phyloP scores from a whole-genome alignment of 1,284 basidiomycete genomes.

The Anthracocystis panici-leucophaei region DNA sequence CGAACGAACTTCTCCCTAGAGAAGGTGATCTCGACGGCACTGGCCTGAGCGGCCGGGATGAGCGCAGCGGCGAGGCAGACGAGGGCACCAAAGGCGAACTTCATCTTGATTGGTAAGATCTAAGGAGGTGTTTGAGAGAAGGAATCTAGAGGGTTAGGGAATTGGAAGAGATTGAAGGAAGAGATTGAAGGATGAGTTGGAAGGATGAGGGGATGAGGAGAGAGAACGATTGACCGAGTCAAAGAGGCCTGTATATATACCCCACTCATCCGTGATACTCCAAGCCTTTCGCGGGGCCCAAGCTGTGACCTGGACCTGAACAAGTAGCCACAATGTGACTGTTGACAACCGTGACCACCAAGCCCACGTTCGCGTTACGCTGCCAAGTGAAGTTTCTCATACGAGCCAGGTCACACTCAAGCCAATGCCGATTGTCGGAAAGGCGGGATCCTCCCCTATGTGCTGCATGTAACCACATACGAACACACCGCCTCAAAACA shows the following conservation, averaged over 20 bases:
- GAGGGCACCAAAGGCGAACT: constrained; percentile 32
- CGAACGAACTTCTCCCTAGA: constrained; percentile 25
- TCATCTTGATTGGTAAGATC: constrained; percentile 24
- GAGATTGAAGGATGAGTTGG: no score
- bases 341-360: constrained; percentile 3
- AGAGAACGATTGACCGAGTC: not conserved
- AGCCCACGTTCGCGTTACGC: not conserved
- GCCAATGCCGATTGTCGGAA: not conserved
- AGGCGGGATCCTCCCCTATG: not conserved
- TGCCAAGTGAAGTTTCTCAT: not conserved
- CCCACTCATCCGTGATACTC: not conserved
- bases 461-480: not conserved
- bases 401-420: not conserved
- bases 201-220: constrained; percentile 1
- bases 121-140: not conserved
- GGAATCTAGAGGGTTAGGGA: not conserved
- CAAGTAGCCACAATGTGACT: not conserved
- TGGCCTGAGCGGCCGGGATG: constrained; percentile 28
- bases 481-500: not conserved
- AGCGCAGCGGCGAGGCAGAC: constrained; percentile 36
- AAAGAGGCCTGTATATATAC: not conserved
- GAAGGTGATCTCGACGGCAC: constrained; percentile 18
- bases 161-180: not conserved
- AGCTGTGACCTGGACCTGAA: not conserved
- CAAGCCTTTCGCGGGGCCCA: no score